Conservation (phyloP, 768 basidiomycete genomes). For the Gautieria morchelliformis region DNA sequence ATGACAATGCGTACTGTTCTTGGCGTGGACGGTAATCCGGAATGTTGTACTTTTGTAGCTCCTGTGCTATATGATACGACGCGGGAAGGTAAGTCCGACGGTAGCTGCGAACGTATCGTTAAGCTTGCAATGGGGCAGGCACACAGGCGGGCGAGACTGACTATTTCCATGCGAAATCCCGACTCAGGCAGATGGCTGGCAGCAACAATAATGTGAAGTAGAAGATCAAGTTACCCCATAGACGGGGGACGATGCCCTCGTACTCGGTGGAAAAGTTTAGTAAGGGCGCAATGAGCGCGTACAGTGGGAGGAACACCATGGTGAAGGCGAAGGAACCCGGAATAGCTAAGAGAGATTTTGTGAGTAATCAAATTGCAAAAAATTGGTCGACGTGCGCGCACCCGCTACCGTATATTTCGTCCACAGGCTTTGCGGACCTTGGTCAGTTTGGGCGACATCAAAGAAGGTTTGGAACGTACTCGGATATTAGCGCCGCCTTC, state of each 20-base stretch:
- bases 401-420: conserved; percentile 97
- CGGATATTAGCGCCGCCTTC: conserved; percentile 93
- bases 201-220: conserved; percentile 82
- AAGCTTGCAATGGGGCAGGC: conserved; percentile 7
- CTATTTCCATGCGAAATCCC: conserved; percentile 99
- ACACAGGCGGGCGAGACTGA: conserved; percentile 31
- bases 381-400: conserved; percentile 19
- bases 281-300: conserved; percentile 76
- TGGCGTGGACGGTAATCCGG: conserved; percentile 95
- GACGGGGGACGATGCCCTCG: conserved; percentile 72
- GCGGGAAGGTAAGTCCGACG: conserved; percentile 81
- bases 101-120: conserved; percentile 45
- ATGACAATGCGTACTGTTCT: conserved; percentile 67
- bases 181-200: conserved; percentile 72
- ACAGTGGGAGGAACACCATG: conserved; percentile 91
- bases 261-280: conserved; percentile 85
- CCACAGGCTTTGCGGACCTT: conserved; percentile 63
- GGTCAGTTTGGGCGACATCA: not conserved
- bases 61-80: conserved; percentile 97
- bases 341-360: conserved; percentile 47
- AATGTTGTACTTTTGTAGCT: conserved; percentile 98
- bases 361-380: not conserved
- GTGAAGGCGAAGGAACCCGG: conserved; percentile 95
- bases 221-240: conserved; percentile 85
- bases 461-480: conserved; percentile 47